These are phyloP conservation scores for Usnea hakonensis DNA, from an alignment of 495 filamentous ascomycete species.

Conservation along the genomic window DNA sequence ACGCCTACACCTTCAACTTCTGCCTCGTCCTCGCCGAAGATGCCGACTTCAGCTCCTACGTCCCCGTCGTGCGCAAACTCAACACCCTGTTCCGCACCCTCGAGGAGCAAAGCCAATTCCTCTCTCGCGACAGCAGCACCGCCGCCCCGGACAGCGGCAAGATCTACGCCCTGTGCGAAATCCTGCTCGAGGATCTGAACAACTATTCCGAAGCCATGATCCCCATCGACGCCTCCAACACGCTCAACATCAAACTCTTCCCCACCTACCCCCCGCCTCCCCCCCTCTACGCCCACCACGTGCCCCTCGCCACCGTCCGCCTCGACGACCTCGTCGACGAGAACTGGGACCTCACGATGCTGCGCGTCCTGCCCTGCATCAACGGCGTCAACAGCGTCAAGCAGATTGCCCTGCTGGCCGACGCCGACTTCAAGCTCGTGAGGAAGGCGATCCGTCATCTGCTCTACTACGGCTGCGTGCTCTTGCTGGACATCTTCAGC, in stretches of 20 bases:
- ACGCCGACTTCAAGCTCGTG: conserved; percentile 75
- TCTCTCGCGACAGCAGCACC: conserved; percentile 44
- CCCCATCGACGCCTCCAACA: conserved; percentile 88
- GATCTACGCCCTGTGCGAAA: conserved; percentile 79
- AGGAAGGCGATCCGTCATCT: conserved; percentile 80
- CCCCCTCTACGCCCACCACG: conserved; percentile 73
- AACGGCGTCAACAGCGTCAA: conserved; percentile 84
- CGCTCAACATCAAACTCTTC: conserved; percentile 93
- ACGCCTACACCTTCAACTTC: conserved; percentile 98
- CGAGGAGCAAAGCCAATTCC: conserved; percentile 76
- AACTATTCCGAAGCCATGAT: conserved; percentile 99
- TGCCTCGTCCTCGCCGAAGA: conserved; percentile 74
- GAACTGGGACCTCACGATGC: conserved; percentile 88
- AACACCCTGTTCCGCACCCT: conserved; percentile 77
- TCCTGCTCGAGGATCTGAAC: conserved; percentile 89
- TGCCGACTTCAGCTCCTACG: conserved; percentile 58
- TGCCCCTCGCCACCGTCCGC: conserved; percentile 81
- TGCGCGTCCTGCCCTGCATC: conserved; percentile 66
- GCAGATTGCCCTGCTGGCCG: conserved; percentile 72
- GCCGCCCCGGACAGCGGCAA: conserved; percentile 48
- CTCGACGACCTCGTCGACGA: conserved; percentile 67
- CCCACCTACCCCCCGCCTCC: conserved; percentile 72
- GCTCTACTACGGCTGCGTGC: conserved; percentile 79
- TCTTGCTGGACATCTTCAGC: conserved; percentile 87
- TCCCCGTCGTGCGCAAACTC: conserved; percentile 76